Percentiles rank a stretch among this genome's conserved stretches.
Conservation (phyloP, 164 flowering plant genomes). For the Nymphaea thermarum region DNA sequence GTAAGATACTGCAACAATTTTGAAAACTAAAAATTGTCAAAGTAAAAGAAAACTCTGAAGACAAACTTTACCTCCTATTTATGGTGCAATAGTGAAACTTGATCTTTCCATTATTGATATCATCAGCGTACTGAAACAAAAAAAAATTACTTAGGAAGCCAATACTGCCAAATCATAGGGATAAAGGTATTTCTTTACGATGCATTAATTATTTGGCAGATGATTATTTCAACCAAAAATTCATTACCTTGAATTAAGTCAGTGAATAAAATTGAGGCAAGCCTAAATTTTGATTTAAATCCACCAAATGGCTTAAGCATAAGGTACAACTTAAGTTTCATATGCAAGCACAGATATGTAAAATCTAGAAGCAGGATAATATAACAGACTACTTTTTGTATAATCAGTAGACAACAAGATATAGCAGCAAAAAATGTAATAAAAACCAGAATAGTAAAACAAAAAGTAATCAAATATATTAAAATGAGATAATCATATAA, state of each 20-base stretch:
- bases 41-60: background rate
- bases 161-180: background rate
- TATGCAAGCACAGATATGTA: too few species aligned
- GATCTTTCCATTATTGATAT: constrained; percentile 45
- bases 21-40: background rate
- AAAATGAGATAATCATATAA: background rate
- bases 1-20: background rate
- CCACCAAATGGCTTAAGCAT: too few species aligned
- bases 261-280: background rate
- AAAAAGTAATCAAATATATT: background rate
- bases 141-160: background rate
- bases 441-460: background rate
- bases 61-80: constrained; percentile 53
- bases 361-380: too few species aligned
- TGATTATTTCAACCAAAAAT: background rate
- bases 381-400: background rate
- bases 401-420: background rate
- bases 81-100: constrained; percentile 85
- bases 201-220: background rate
- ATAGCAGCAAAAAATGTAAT: background rate
- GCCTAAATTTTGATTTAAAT: too few species aligned
- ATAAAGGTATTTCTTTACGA: background rate
- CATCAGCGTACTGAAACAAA: constrained; percentile 63
- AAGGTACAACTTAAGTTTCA: too few species aligned
- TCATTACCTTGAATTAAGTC: background rate